Base-by-base conservation (phyloP, 2,329 filamentous ascomycete genomes). In the Colletotrichum brevisporum region DNA sequence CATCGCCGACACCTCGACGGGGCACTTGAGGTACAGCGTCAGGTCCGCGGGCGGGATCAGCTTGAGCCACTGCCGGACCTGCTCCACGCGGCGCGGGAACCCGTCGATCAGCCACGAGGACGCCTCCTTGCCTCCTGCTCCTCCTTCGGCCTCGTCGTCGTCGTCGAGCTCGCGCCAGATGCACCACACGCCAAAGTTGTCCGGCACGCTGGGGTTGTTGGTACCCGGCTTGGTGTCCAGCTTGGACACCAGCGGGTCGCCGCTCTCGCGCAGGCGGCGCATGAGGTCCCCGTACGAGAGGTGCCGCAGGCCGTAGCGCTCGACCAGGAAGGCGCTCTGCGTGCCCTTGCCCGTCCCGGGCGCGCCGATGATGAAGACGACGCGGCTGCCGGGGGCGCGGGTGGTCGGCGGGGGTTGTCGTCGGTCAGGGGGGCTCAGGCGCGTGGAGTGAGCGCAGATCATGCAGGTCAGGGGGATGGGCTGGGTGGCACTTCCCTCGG, bases 351-450 rank as follows among this genome's bases (percentile, higher is more conserved):
- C 55, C 2, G 55, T 8, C 13, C 55, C 55, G 15, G 55, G 55
- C 2, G 55, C 24, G 12, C 55, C 55, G 55, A 57, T 57, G 21
- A 57, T 57, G 55, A 57, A 57, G 55, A 57, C 27, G 24, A 31
- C 21, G 21, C 21, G 21, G 21, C 21, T 24, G 21, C 21, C 21
- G 21, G 21, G 21, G 21, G 21, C 21, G 21, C 2, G 21, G 21
- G 21, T 24, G 21, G 21, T 24, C 21, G 21, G 21, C 21, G 21
- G 21, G 2, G 21, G 21, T 3, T 24, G 21, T 24, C 21, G 21
- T 24, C 21, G 21, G 21, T 24, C 21, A 2, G 21, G 21, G 21
- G 21, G 21, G 21, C 21, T 24, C 21, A 24, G 21, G 27, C 6
- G 27, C 27, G 10, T 31, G 6, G 27, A 31, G 27, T 31, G 27